Evolutionary conservation across 352 stramenopile genomes (phyloP).

Genomic region (Aphanomyces euteiches): DNA sequence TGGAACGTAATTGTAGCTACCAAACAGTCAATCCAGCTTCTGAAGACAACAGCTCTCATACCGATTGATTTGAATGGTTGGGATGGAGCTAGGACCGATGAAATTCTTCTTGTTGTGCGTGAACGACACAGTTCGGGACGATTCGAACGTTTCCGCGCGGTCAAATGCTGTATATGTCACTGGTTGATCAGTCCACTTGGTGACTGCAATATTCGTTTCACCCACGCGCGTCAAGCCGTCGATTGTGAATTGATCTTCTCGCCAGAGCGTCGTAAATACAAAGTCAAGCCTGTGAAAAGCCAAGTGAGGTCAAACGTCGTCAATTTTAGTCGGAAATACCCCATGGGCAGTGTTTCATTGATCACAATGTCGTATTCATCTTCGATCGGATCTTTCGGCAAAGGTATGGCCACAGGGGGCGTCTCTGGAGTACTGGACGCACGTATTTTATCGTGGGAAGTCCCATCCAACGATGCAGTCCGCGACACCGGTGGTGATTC

Average conservation of each 20-base stretch:
- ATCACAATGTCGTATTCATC: conserved; percentile 70
- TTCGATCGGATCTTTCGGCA: conserved; percentile 7
- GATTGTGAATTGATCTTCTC: conserved; percentile 22
- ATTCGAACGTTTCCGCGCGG: conserved; percentile 61
- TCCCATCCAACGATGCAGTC: conserved; percentile 2
- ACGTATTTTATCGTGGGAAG: neutral
- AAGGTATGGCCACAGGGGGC: neutral
- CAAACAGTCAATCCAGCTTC: neutral
- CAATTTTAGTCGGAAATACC: conserved; percentile 38
- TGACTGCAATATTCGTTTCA: conserved; percentile 58
- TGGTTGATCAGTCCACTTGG: conserved; percentile 42
- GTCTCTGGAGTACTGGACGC: conserved; percentile 13
- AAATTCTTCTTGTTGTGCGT: conserved; percentile 89
- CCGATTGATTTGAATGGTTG: conserved; percentile 64
- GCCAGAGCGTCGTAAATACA: conserved; percentile 25
- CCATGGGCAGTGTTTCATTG: conserved; percentile 63
- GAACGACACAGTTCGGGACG: conserved; percentile 51
- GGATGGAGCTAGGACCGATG: conserved; percentile 72
- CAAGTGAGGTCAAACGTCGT: too few species aligned
- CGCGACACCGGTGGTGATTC: neutral
- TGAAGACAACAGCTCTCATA: conserved; percentile 35
- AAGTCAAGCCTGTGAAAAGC: conserved; percentile 10
- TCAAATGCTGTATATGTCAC: conserved; percentile 52
- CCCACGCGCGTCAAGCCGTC: conserved; percentile 29
- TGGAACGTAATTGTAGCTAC: conserved; percentile 38